Evolutionary conservation across 805 yeast genomes (phyloP).

Genomic region (Lipomyces sp.): DNA sequence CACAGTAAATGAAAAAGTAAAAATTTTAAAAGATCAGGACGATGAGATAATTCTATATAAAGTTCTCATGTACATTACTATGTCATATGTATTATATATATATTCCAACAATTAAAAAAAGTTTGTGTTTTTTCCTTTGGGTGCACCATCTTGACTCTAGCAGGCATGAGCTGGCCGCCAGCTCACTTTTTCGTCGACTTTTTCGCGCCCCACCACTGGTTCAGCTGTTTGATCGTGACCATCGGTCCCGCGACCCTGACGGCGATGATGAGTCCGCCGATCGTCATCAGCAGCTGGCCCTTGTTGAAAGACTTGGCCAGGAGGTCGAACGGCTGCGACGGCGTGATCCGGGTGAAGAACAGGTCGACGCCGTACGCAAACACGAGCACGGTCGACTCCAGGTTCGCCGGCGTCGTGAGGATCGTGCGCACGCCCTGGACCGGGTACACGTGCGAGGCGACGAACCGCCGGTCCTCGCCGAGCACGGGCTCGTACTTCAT

Average conservation of each 20-base stretch:
- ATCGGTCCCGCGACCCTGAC: constrained; percentile 55
- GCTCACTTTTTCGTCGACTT: not conserved
- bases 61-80: not conserved
- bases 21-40: no score
- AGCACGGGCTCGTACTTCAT: constrained; percentile 67
- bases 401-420: constrained; percentile 50
- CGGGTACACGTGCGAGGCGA: constrained; percentile 52
- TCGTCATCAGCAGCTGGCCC: constrained; percentile 57
- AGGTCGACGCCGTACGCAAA: constrained; percentile 68
- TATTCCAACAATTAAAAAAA: not conserved
- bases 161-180: no score
- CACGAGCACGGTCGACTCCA: constrained; percentile 74
- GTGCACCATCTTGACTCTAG: no score
- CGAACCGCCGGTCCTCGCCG: constrained; percentile 46
- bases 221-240: constrained; percentile 53
- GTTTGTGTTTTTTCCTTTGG: no score
- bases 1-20: not conserved
- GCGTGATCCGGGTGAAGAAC: constrained; percentile 73
- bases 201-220: constrained; percentile 49
- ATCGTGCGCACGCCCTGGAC: constrained; percentile 37
- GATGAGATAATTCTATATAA: no score
- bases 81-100: not conserved
- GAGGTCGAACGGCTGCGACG: constrained; percentile 80
- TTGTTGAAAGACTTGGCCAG: constrained; percentile 67
- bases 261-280: constrained; percentile 48